Conservation (phyloP, 805 yeast species). For the Zygosaccharomyces bisporus region DNA sequence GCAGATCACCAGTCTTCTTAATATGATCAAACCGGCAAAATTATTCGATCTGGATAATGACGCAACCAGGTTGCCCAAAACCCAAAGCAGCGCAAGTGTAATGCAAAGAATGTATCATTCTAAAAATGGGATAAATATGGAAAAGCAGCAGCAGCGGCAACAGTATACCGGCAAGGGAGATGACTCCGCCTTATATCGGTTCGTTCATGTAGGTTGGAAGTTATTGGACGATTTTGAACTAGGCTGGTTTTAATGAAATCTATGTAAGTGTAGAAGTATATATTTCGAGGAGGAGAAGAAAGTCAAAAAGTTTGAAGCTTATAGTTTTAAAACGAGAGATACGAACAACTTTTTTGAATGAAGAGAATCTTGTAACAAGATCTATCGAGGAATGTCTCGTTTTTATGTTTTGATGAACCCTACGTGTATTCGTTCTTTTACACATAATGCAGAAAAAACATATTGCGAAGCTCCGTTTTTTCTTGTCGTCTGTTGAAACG, state of each 20-base stretch:
- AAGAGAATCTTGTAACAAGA: too few relatives aligned
- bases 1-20: constrained; percentile 32
- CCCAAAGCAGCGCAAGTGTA: background rate
- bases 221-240: constrained; percentile 32
- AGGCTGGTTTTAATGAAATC: constrained; percentile 33
- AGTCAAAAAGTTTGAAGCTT: too few relatives aligned
- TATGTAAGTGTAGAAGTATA: background rate
- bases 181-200: background rate
- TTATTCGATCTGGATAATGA: constrained; percentile 22
- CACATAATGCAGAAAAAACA: too few relatives aligned
- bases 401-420: too few relatives aligned
- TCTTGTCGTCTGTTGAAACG: too few relatives aligned
- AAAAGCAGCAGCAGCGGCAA: constrained; percentile 1
- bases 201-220: constrained; percentile 31
- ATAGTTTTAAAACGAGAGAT: too few relatives aligned
- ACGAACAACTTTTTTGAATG: too few relatives aligned
- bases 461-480: too few relatives aligned
- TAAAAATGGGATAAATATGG: background rate
- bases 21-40: constrained; percentile 31
- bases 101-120: constrained; percentile 7
- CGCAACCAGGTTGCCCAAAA: background rate
- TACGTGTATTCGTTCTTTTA: too few relatives aligned
- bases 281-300: too few relatives aligned
- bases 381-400: too few relatives aligned
- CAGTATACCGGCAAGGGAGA: background rate